Evolutionary conservation across 2,329 filamentous ascomycete species (phyloP).

Genomic region (Aspergillus caelatus): DNA sequence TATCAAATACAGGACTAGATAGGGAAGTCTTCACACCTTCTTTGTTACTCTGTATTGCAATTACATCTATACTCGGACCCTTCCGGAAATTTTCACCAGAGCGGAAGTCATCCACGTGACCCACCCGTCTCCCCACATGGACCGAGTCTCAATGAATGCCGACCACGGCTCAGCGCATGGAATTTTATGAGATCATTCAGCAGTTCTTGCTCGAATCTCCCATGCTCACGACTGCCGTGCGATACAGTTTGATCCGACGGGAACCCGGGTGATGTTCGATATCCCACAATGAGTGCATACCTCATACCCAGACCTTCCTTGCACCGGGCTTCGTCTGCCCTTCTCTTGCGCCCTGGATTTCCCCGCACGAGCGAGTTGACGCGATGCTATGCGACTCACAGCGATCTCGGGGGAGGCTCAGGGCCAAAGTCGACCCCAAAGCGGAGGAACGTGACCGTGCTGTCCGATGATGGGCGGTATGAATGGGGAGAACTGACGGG

Average conservation of each 20-base stretch:
- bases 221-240: slow-evolving; percentile 7
- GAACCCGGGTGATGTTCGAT: slow-evolving; percentile 19
- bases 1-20: background rate
- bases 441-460: slow-evolving; percentile 71
- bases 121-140: slow-evolving; percentile 20
- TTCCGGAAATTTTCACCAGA: slow-evolving; percentile 21
- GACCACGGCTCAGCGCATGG: background rate
- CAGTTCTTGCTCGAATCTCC: background rate
- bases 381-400: slow-evolving; percentile 64
- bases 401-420: slow-evolving; percentile 44
- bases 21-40: background rate
- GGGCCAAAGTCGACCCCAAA: slow-evolving; percentile 45
- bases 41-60: slow-evolving; percentile 19
- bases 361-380: slow-evolving; percentile 32
- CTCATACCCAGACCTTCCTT: slow-evolving; percentile 27
- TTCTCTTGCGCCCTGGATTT: slow-evolving; percentile 39
- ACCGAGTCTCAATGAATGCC: background rate
- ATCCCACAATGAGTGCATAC: slow-evolving; percentile 25
- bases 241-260: slow-evolving; percentile 17
- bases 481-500: slow-evolving; percentile 77
- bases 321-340: slow-evolving; percentile 20
- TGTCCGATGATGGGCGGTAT: slow-evolving; percentile 82
- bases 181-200: slow-evolving; percentile 1
- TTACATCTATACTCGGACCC: slow-evolving; percentile 9
- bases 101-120: slow-evolving; percentile 23